phyloP scores from a whole-genome alignment of 1,284 basidiomycete genomes.

The Melampsora occidentalis region DNA sequence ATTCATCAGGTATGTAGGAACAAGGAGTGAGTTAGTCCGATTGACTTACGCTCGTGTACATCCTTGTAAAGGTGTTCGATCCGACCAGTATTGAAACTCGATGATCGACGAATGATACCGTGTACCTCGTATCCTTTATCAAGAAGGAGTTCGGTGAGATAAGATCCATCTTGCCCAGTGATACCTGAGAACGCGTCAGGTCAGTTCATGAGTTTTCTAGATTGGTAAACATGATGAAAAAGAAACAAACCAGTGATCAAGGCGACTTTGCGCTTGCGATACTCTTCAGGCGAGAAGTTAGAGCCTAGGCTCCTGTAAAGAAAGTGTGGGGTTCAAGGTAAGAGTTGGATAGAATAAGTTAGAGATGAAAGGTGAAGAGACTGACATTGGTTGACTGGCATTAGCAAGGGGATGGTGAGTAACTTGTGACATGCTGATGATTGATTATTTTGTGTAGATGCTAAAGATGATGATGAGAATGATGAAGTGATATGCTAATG shows the following conservation, averaged over 20 bases:
- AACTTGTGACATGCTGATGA: no score
- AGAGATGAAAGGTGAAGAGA: not conserved
- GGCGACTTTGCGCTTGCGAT: conserved; percentile 79
- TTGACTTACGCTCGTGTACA: conserved; percentile 64
- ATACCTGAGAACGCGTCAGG: conserved; percentile 62
- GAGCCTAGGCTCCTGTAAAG: conserved; percentile 41
- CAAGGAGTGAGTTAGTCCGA: not conserved
- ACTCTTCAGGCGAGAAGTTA: conserved; percentile 63
- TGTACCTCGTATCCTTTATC: conserved; percentile 86
- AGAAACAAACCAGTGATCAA: conserved; percentile 71
- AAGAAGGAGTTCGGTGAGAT: conserved; percentile 78
- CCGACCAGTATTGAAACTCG: conserved; percentile 88
- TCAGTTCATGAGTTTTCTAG: conserved; percentile 4
- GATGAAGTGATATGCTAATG: no score
- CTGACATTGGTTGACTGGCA: conserved; percentile 27
- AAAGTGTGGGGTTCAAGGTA: not conserved
- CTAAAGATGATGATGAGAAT: no score
- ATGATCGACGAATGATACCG: conserved; percentile 76
- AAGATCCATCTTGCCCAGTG: conserved; percentile 87
- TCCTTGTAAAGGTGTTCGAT: conserved; percentile 84
- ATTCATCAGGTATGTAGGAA: not conserved
- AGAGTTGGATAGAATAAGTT: not conserved
- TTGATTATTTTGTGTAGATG: no score
- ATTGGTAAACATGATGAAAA: not conserved
- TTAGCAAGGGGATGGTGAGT: conserved; percentile 13